phyloP scores from a whole-genome alignment of 352 stramenopile genomes.

The Pythium periplocum region DNA sequence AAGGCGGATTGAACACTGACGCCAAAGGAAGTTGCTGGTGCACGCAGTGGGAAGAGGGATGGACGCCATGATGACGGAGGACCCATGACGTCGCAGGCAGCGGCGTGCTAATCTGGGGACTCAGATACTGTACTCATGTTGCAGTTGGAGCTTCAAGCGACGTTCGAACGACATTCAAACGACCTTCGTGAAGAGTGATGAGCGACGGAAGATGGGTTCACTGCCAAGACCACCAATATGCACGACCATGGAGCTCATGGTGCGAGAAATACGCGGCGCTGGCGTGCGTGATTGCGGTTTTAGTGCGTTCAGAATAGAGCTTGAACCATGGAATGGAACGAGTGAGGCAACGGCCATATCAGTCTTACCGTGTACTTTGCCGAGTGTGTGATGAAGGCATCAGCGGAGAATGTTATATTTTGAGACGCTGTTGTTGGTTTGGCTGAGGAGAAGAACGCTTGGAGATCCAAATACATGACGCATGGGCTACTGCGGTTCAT shows the following conservation, averaged over 20 bases:
- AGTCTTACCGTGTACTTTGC: no score
- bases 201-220: conserved; percentile 9
- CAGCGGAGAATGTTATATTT: no score
- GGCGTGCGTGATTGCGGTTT: conserved; percentile 3
- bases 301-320: not conserved
- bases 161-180: conserved; percentile 3
- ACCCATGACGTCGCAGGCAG: conserved; percentile 7
- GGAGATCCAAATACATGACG: no score
- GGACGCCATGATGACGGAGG: conserved; percentile 9
- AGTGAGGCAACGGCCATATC: not conserved
- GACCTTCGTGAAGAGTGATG: conserved; percentile 4
- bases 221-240: conserved; percentile 2
- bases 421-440: no score
- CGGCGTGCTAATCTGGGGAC: conserved; percentile 1
- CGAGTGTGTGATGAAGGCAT: no score
- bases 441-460: no score
- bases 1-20: not conserved
- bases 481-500: no score
- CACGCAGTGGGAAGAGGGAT: not conserved
- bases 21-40: not conserved
- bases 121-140: conserved; percentile 7
- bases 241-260: not conserved
- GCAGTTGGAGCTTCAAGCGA: conserved; percentile 11
- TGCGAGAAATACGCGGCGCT: conserved; percentile 7
- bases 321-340: conserved; percentile 1